Evolutionary conservation across 169 alveolate species (phyloP).

Genomic region (Plasmodium yoelii): DNA sequence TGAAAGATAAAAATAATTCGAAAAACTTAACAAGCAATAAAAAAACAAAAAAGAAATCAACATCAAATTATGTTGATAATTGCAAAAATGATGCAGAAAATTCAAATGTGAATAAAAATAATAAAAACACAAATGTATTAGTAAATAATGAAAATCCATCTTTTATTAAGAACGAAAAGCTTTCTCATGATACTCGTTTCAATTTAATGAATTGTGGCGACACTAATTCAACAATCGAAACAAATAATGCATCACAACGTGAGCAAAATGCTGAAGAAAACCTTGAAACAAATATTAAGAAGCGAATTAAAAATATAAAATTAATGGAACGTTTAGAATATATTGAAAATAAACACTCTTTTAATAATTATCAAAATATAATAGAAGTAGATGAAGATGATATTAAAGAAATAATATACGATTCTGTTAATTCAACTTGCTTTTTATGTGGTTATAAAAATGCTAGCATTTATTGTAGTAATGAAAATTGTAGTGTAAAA

Average conservation of each 20-base stretch:
- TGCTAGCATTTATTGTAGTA: conserved; percentile 81
- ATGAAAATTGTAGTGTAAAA: conserved; percentile 76
- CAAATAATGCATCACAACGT: neutral
- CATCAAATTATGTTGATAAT: conserved; percentile 4
- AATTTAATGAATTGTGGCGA: neutral
- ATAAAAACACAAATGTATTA: neutral
- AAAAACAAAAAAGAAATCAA: conserved; percentile 13
- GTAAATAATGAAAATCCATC: neutral
- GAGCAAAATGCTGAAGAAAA: neutral
- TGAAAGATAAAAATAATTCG: conserved; percentile 7
- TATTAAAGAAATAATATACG: conserved; percentile 75
- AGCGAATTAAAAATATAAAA: conserved; percentile 26
- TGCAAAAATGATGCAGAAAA: conserved; percentile 6
- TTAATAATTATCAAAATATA: conserved; percentile 70
- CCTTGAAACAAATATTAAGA: conserved; percentile 7
- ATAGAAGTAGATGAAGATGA: conserved; percentile 78
- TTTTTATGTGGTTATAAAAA: conserved; percentile 77
- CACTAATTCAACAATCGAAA: neutral
- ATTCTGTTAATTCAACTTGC: conserved; percentile 69
- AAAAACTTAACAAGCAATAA: neutral
- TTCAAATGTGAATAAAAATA: neutral
- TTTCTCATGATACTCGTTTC: neutral
- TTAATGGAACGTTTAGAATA: conserved; percentile 37
- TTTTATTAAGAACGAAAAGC: neutral
- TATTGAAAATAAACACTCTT: conserved; percentile 36